Conservation (phyloP, 345 rosid genomes). For the Garcia nutans region DNA sequence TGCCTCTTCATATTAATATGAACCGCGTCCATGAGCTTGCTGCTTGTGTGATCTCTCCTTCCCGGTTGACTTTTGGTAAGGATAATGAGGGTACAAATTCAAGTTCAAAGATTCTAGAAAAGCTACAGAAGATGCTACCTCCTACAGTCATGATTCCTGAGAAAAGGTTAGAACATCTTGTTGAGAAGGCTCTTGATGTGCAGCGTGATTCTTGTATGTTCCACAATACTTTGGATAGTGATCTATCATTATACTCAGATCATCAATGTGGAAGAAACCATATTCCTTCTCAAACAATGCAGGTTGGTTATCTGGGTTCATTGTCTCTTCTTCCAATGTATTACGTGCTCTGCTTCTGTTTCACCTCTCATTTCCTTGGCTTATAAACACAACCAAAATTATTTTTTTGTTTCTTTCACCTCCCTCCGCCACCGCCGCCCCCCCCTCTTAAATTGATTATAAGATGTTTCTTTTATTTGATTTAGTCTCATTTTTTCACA, state of each 20-base stretch:
- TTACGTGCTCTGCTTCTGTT: not conserved
- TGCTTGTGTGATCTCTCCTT: slow-evolving; percentile 39
- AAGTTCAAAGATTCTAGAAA: slow-evolving; percentile 48
- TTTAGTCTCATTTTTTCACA: not conserved
- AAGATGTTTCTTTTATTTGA: not conserved
- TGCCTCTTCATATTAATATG: slow-evolving; percentile 44
- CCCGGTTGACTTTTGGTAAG: slow-evolving; percentile 20
- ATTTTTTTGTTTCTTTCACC: slow-evolving; percentile 1
- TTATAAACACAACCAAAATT: too few relatives aligned
- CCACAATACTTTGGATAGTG: slow-evolving; percentile 55
- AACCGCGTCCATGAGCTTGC: slow-evolving; percentile 51
- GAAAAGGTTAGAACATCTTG: slow-evolving; percentile 60
- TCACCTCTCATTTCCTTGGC: not conserved
- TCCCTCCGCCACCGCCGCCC: too few relatives aligned
- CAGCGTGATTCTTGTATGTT: slow-evolving; percentile 54
- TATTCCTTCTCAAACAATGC: slow-evolving; percentile 58
- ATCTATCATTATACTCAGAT: slow-evolving; percentile 59
- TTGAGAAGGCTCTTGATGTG: slow-evolving; percentile 63
- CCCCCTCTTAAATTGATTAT: too few relatives aligned
- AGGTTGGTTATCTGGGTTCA: slow-evolving; percentile 36
- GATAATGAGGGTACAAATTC: slow-evolving; percentile 36
- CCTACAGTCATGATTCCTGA: slow-evolving; percentile 56
- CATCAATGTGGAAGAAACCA: slow-evolving; percentile 63
- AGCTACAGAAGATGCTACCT: slow-evolving; percentile 55
- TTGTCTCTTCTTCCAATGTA: not conserved